phyloP scores from a whole-genome alignment of 1,139 yeast species.

The Candida freyschussii region DNA sequence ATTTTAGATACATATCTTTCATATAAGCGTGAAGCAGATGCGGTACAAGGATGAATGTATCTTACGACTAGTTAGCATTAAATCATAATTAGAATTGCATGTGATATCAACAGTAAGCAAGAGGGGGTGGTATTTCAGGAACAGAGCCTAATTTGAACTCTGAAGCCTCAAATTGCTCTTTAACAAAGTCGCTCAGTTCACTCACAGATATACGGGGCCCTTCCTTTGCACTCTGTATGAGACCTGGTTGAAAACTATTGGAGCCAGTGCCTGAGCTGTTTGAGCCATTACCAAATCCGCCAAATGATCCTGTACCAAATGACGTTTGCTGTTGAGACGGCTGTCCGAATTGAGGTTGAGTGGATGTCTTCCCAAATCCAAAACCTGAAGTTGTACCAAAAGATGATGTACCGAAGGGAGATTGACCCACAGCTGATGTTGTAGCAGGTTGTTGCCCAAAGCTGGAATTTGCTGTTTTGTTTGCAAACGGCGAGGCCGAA shows the following conservation, averaged over 20 bases:
- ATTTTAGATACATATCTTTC: constrained; percentile 18
- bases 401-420: constrained; percentile 1
- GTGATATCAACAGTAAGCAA: constrained; percentile 34
- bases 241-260: constrained; percentile 11
- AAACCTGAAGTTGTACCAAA: constrained; percentile 5
- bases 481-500: constrained; percentile 7
- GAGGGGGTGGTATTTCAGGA: constrained; percentile 81
- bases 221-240: constrained; percentile 33
- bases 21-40: constrained; percentile 14
- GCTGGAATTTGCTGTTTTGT: constrained; percentile 1
- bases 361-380: constrained; percentile 9
- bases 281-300: constrained; percentile 5
- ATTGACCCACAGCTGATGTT: constrained; percentile 2
- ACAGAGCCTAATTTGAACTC: constrained; percentile 59
- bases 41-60: constrained; percentile 4
- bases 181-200: constrained; percentile 39
- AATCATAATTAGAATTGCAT: too few species aligned
- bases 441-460: constrained; percentile 3
- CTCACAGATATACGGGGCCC: constrained; percentile 31
- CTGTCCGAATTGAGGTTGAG: constrained; percentile 12
- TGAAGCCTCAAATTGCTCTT: constrained; percentile 46
- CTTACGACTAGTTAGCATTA: too few species aligned
- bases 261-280: constrained; percentile 5
- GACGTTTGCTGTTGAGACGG: constrained; percentile 7
- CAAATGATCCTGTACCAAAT: constrained; percentile 11